Conservation (phyloP, 768 basidiomycete genomes). For the Boletus subparvulus region DNA sequence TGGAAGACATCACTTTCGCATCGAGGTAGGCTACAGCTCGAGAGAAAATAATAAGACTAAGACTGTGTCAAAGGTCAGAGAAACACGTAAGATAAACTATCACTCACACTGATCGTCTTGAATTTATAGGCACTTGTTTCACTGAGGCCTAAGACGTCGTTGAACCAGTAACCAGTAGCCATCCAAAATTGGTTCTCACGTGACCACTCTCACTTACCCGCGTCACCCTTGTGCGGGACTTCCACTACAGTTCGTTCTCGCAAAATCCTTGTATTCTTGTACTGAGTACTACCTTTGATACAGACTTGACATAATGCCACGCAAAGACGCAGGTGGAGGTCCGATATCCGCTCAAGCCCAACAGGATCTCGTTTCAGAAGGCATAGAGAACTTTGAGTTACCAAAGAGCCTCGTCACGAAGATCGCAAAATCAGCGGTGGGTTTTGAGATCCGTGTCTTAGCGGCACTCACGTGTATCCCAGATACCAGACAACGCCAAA, state of each 20-base stretch:
- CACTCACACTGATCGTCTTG: background rate
- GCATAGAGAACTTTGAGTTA: conserved; percentile 87
- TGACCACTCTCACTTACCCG: background rate
- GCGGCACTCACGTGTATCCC: background rate
- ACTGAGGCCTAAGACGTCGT: too few species aligned
- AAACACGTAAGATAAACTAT: background rate
- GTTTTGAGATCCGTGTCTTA: conserved; percentile 24
- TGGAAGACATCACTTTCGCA: conserved; percentile 20
- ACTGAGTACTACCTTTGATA: background rate
- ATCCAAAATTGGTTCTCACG: background rate
- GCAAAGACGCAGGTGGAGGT: conserved; percentile 58
- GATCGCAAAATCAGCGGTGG: conserved; percentile 81
- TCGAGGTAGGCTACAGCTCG: background rate
- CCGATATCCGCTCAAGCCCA: conserved; percentile 71
- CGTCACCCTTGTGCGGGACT: too few species aligned
- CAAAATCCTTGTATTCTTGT: too few species aligned
- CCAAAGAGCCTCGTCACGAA: conserved; percentile 81
- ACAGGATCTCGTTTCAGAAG: conserved; percentile 77
- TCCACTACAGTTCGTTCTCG: background rate
- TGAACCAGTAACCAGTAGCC: too few species aligned
- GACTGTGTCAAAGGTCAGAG: background rate
- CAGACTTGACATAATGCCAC: conserved; percentile 52
- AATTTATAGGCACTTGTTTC: background rate
- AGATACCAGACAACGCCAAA: conserved; percentile 86
- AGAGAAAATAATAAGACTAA: background rate